These are phyloP conservation scores for Astragalus glycyphyllos DNA, from an alignment of 306 rosid genomes.

Conservation along the genomic window DNA sequence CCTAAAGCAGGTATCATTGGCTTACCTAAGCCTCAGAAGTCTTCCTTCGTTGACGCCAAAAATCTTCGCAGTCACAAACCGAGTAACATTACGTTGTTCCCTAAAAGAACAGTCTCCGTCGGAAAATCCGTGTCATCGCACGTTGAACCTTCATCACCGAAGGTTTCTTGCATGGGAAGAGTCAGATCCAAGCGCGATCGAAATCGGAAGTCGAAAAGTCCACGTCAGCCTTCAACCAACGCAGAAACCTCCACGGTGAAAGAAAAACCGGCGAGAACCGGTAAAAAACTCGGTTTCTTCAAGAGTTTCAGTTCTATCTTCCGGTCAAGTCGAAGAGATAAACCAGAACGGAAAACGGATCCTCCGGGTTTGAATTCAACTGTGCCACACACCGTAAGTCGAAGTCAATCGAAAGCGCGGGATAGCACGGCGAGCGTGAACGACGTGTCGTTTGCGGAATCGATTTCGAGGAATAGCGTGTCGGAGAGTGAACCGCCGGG, in stretches of 20 bases:
- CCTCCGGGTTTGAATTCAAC: conserved; percentile 34
- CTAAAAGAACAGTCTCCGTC: conserved; percentile 64
- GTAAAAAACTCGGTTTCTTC: conserved; percentile 61
- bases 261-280: conserved; percentile 44
- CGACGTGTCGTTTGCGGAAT: conserved; percentile 54
- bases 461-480: conserved; percentile 61
- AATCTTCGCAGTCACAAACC: conserved; percentile 62
- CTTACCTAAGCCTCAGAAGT: conserved; percentile 87
- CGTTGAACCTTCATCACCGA: conserved; percentile 92
- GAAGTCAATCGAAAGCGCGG: conserved; percentile 29
- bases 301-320: conserved; percentile 61
- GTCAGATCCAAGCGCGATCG: conserved; percentile 90
- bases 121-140: conserved; percentile 62
- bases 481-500: conserved; percentile 78
- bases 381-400: conserved; percentile 9
- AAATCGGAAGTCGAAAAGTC: conserved; percentile 55
- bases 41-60: conserved; percentile 66
- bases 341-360: conserved; percentile 28
- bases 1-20: conserved; percentile 85
- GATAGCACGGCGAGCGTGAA: conserved; percentile 42
- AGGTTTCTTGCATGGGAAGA: conserved; percentile 91
- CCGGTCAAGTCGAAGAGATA: conserved; percentile 51
- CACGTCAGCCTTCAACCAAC: conserved; percentile 33
- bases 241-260: conserved; percentile 8
- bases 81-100: conserved; percentile 60